These are phyloP conservation scores for Xylaria cubensis DNA, from an alignment of 495 filamentous ascomycete species.

Conservation along the genomic window DNA sequence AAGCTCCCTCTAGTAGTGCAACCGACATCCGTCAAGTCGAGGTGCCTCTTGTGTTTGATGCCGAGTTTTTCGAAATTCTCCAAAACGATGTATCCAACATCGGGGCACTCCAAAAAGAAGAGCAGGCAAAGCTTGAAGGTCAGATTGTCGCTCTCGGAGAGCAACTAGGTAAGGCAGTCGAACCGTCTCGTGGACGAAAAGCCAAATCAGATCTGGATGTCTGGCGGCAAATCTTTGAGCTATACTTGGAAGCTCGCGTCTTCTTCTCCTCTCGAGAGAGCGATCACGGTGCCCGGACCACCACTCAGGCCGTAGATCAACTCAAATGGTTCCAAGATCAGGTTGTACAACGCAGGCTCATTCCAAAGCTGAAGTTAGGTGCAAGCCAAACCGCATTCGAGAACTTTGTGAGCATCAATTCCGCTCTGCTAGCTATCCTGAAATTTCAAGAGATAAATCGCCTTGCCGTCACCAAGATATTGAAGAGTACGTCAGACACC, in stretches of 20 bases:
- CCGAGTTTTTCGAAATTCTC: constrained; percentile 71
- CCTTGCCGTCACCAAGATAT: constrained; percentile 72
- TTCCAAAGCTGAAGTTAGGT: constrained; percentile 62
- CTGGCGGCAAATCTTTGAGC: constrained; percentile 76
- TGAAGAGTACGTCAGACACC: constrained; percentile 66
- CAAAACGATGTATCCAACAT: constrained; percentile 66
- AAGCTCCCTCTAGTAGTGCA: not conserved
- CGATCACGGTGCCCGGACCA: constrained; percentile 63
- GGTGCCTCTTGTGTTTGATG: constrained; percentile 69
- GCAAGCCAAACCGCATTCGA: constrained; percentile 63
- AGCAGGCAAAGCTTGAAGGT: constrained; percentile 59
- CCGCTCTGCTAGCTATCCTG: constrained; percentile 66
- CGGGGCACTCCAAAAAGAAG: constrained; percentile 62
- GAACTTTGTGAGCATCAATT: constrained; percentile 69
- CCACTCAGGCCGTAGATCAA: constrained; percentile 58
- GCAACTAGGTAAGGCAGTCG: constrained; percentile 62
- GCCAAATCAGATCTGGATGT: constrained; percentile 69
- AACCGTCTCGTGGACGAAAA: constrained; percentile 55
- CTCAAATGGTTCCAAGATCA: constrained; percentile 66
- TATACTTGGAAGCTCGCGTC: constrained; percentile 71
- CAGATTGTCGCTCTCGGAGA: constrained; percentile 62
- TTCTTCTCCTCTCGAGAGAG: constrained; percentile 74
- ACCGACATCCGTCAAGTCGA: constrained; percentile 54
- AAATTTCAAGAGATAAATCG: constrained; percentile 78
- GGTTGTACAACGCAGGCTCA: constrained; percentile 58